Percentiles rank a stretch among this genome's conserved stretches.
phyloP scores from a whole-genome alignment of 139 green algal species.

The Edaphochlamys debaryana region DNA sequence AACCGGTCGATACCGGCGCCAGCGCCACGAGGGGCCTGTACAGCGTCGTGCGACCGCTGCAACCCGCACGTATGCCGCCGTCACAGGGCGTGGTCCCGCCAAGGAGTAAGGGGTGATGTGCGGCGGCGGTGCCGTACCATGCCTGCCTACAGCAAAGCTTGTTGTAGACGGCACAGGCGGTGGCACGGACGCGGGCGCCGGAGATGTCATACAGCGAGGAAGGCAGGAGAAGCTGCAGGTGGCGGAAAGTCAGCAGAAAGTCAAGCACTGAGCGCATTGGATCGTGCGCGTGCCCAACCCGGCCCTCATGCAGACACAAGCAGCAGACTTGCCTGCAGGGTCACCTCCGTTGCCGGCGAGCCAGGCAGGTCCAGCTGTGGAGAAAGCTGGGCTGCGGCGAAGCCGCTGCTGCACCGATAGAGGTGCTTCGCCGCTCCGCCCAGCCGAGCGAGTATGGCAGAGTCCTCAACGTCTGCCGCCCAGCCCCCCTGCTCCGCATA shows the following conservation, averaged over 20 bases:
- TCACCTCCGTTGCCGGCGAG: slow-evolving; percentile 8
- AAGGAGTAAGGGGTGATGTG: neutral
- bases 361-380: neutral
- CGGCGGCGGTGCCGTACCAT: slow-evolving; percentile 1
- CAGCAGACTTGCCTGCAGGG: slow-evolving; percentile 3
- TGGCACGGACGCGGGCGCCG: slow-evolving; percentile 14
- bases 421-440: slow-evolving; percentile 19
- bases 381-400: no score
- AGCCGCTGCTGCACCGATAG: neutral
- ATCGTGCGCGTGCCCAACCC: no score
- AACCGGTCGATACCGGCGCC: neutral
- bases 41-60: slow-evolving; percentile 13
- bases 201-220: slow-evolving; percentile 29
- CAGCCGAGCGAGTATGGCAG: slow-evolving; percentile 8
- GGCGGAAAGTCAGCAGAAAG: no score
- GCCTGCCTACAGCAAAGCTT: slow-evolving; percentile 12
- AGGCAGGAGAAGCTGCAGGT: neutral
- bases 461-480: neutral
- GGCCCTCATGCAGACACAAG: no score
- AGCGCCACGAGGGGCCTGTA: slow-evolving; percentile 16
- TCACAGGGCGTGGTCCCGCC: no score
- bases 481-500: no score
- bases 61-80: neutral
- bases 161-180: slow-evolving; percentile 17
- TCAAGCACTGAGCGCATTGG: no score